Evolutionary conservation across 2,329 filamentous ascomycete species (phyloP), one percentile per base, ranked within the genome.

Genomic region (Phoma herbarum): DNA sequence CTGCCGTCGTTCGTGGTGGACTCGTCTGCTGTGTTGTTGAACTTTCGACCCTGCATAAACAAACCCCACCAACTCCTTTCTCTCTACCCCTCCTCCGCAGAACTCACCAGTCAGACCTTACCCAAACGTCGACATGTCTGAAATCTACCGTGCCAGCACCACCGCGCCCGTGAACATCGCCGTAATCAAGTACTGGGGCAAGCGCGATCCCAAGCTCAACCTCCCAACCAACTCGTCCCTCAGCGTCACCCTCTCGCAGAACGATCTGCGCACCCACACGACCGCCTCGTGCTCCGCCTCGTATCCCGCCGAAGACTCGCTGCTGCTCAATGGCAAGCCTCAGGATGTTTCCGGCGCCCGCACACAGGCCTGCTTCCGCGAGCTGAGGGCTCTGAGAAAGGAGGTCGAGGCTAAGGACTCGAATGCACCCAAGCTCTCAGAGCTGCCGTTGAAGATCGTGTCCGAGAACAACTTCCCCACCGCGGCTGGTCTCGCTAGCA

Each of bases 391-490:
- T 51, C 88, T 95, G 44, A 90, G 95, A 62, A 84, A 87, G 51
- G 83, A 86, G 23, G 84, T 98, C 71, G 95, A 99, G 79, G 82
- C 83, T 33, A 79, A 84, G 61, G 83, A 97, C 75, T 69, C 88
- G 0, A 88, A 87, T 22, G 85, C 97, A n/a, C 92, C 94, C 42
- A 92, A 91, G 78, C 87, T 99, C 57, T 91, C 92, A 11, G 76
- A 83, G 50, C 83, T 90, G 71, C 88, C 91, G 31, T 87, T 99
- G 61, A 90, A 89, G 69, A 89, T 99, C 66, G 93, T 97, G 56
- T 95, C 91, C 57, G 91, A 95, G 82, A 99, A 99, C 85, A 99
- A 99, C 85, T 99, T 99, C 85, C 95, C 95, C 63, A 99, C 95
- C 2, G 95, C 95, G 25, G 95, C 95, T 4, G 95, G 95, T 7